Percentiles rank a stretch among this genome's conserved stretches.
Evolutionary conservation across 2,329 filamentous ascomycete genomes (phyloP).

Genomic region (Calonectria honghensis): DNA sequence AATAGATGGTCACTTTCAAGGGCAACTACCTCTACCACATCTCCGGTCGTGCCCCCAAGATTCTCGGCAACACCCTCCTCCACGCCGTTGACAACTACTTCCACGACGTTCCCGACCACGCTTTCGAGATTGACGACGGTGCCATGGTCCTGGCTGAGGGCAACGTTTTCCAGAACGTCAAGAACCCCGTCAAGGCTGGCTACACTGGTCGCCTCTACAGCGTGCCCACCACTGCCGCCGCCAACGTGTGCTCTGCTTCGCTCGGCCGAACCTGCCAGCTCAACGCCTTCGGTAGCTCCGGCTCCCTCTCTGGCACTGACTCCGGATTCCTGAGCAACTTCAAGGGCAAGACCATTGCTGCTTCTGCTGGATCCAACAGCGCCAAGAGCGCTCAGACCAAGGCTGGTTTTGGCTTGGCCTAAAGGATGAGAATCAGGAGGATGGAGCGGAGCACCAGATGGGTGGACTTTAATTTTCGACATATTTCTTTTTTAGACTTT

Average conservation of each 20-base stretch:
- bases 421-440: neutral
- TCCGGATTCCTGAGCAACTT: conserved; percentile 69
- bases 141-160: conserved; percentile 71
- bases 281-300: conserved; percentile 66
- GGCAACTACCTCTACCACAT: conserved; percentile 76
- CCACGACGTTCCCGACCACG: conserved; percentile 71
- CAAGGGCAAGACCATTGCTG: conserved; percentile 69
- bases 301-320: conserved; percentile 61
- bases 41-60: conserved; percentile 72
- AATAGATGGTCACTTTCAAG: conserved; percentile 68
- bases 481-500: neutral
- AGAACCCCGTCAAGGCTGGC: conserved; percentile 60
- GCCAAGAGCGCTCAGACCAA: conserved; percentile 59
- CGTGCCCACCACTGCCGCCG: conserved; percentile 55
- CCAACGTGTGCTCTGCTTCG: conserved; percentile 62
- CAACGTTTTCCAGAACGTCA: conserved; percentile 73
- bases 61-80: conserved; percentile 71
- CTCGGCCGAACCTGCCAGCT: conserved; percentile 69
- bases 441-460: neutral
- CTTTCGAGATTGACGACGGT: conserved; percentile 69
- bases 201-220: conserved; percentile 56
- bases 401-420: conserved; percentile 64
- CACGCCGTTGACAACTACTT: conserved; percentile 78
- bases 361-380: conserved; percentile 59
- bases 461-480: neutral